Conservation (phyloP, 805 yeast species). For the Nakazawaea laoshanensis region DNA sequence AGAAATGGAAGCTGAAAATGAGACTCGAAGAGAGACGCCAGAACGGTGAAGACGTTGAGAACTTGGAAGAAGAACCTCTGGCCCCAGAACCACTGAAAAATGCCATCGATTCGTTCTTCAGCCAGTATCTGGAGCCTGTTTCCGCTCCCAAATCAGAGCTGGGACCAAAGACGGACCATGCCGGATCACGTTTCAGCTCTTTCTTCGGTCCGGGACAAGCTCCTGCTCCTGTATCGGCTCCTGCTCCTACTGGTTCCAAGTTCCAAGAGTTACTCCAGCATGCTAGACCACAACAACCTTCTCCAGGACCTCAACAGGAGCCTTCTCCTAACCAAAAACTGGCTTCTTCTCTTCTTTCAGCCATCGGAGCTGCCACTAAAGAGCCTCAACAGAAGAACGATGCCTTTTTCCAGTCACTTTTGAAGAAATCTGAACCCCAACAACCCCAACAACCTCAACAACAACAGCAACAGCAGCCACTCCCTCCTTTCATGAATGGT, state of each 20-base stretch:
- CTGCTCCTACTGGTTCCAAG: slow-evolving; percentile 12
- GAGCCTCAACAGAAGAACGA: slow-evolving; percentile 10
- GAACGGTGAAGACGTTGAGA: slow-evolving; percentile 30
- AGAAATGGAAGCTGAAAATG: slow-evolving; percentile 50
- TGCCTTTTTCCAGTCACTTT: slow-evolving; percentile 11
- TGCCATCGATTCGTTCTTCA: slow-evolving; percentile 34
- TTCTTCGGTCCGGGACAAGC: slow-evolving; percentile 11
- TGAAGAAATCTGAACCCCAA: slow-evolving; percentile 7
- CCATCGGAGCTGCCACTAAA: slow-evolving; percentile 4
- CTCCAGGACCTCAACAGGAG: slow-evolving; percentile 14
- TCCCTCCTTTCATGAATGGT: slow-evolving; percentile 5
- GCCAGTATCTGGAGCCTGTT: slow-evolving; percentile 21
- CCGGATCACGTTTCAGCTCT: slow-evolving; percentile 14
- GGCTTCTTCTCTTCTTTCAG: slow-evolving; percentile 3
- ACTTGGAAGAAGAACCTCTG: slow-evolving; percentile 16
- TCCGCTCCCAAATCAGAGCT: background rate
- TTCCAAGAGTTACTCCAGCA: slow-evolving; percentile 12
- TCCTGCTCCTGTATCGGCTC: slow-evolving; percentile 6
- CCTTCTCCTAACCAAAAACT: slow-evolving; percentile 7
- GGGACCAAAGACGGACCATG: slow-evolving; percentile 1
- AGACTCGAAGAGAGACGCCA: slow-evolving; percentile 38
- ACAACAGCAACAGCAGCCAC: slow-evolving; percentile 1
- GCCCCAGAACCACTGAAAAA: slow-evolving; percentile 18
- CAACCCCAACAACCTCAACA: slow-evolving; percentile 4
- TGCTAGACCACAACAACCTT: background rate